Conservation (phyloP, 495 filamentous ascomycete species). For the Aspergillus haitiensis region DNA sequence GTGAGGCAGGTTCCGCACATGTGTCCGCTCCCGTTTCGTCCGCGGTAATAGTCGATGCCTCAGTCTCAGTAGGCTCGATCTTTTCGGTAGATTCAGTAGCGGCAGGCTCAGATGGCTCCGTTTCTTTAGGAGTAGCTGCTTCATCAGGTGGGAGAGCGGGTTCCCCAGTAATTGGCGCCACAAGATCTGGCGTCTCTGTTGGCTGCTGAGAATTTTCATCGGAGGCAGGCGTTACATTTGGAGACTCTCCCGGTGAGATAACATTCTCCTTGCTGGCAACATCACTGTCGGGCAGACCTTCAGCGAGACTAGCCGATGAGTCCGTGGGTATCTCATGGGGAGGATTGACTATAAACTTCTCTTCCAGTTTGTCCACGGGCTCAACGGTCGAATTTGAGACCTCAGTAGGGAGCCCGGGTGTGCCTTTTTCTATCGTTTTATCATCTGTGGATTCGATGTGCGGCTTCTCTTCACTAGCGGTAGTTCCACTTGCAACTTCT, state of each 20-base stretch:
- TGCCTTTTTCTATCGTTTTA: neutral
- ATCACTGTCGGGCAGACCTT: constrained; percentile 2
- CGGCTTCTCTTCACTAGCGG: constrained; percentile 9
- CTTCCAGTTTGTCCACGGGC: neutral
- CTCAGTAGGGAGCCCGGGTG: neutral
- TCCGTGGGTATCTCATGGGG: neutral
- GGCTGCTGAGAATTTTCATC: constrained; percentile 5
- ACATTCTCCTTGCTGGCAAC: neutral
- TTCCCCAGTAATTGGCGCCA: constrained; percentile 13
- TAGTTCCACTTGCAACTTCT: constrained; percentile 8
- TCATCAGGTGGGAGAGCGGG: constrained; percentile 1
- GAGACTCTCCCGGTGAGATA: neutral
- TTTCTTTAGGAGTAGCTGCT: neutral
- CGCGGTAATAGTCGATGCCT: neutral
- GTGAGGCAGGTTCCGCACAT: constrained; percentile 13
- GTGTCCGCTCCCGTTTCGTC: constrained; percentile 1
- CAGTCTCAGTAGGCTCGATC: neutral
- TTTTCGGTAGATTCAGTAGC: constrained; percentile 1
- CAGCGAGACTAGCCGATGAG: neutral
- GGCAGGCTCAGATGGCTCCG: constrained; percentile 4
- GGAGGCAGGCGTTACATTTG: neutral
- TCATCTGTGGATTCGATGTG: constrained; percentile 15
- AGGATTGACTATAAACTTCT: constrained; percentile 11
- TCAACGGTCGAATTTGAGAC: neutral
- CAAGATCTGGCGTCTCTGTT: constrained; percentile 3